Percentiles rank a stretch among this genome's conserved stretches.
Evolutionary conservation across 805 yeast species (phyloP).

Genomic region (Kluyveromyces aestuarii): DNA sequence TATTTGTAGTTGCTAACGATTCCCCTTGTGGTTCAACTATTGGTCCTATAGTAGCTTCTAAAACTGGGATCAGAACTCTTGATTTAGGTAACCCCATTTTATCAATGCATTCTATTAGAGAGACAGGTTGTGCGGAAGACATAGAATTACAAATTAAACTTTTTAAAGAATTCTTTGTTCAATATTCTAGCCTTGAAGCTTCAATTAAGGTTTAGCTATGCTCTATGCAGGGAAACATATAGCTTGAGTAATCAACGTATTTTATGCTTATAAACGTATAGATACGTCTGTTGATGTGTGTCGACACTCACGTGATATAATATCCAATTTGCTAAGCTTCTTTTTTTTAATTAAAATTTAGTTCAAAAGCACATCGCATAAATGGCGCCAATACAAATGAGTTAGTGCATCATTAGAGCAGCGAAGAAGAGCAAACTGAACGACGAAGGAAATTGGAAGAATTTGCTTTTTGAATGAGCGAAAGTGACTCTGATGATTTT

Average conservation of each 20-base stretch:
- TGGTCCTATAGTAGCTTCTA: conserved; percentile 87
- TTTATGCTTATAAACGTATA: background rate
- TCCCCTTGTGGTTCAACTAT: conserved; percentile 95
- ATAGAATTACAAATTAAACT: conserved; percentile 51
- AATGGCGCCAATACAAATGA: no score
- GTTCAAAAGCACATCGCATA: no score
- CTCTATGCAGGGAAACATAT: no score
- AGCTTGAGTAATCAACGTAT: background rate
- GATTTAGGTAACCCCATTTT: conserved; percentile 90
- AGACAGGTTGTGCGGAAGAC: conserved; percentile 79
- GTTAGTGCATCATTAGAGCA: no score
- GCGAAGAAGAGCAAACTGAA: no score
- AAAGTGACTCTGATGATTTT: conserved; percentile 3
- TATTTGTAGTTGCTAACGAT: conserved; percentile 89
- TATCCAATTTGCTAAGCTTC: no score
- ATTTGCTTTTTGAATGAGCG: conserved; percentile 1
- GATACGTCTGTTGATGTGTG: no score
- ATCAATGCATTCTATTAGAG: conserved; percentile 91
- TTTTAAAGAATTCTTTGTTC: conserved; percentile 53
- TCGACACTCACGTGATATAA: no score
- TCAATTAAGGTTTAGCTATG: background rate
- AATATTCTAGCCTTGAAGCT: conserved; percentile 34
- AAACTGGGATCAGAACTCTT: conserved; percentile 76
- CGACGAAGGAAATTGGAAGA: background rate
- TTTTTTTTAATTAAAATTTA: no score